Evolutionary conservation across 371 early-diverging fungal species (phyloP), one percentile per base, ranked within the genome.

Genomic region (Mortierella sp.): DNA sequence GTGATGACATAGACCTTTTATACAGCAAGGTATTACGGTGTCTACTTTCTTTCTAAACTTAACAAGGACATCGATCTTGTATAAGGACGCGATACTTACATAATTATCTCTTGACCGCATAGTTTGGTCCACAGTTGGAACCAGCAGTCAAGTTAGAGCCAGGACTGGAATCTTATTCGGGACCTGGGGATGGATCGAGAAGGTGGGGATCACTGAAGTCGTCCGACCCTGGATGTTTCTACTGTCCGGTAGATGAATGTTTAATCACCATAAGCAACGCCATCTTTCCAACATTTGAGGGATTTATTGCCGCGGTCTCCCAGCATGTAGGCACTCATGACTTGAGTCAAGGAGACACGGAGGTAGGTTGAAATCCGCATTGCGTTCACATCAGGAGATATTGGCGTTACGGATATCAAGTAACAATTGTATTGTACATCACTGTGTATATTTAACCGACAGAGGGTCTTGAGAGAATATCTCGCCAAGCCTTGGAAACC

Each of bases 301-400:
- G 80, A 8, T 80, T 77, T 47, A 28, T 57, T 10, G 74, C 45
- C 14, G 63, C 55, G 7, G 65, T 83, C 4, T 16, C 74, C 26
- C 74, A 77, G 10, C 83, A 83, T 50, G 21, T 83, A 8, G 42
- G 54, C n/a, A 58, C 76, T 16, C 83, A 83, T 45, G 80, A 83
- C 16, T 74, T 80, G 19, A 38, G 63, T 3, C n/a, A 13, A 28
- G 44, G 50, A 16, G 45, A 79, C 14, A 70, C 60, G 24, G 71
- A 74, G 10, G 47, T 52, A 75, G 63, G 26, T 63, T 16, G 16
- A 55, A 21, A 24, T 42, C 14, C 10, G 48, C 7, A 34, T 63
- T 47, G 28, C n/a, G n/a, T 55, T 55, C 55, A 14, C 34, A 34
- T 16, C 63, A 31, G 6, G 34, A 34, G 31, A 19, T 60, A 0